These are phyloP conservation scores for Phlebopus sp. DNA, from an alignment of 1,284 basidiomycete species.

Conservation along the genomic window DNA sequence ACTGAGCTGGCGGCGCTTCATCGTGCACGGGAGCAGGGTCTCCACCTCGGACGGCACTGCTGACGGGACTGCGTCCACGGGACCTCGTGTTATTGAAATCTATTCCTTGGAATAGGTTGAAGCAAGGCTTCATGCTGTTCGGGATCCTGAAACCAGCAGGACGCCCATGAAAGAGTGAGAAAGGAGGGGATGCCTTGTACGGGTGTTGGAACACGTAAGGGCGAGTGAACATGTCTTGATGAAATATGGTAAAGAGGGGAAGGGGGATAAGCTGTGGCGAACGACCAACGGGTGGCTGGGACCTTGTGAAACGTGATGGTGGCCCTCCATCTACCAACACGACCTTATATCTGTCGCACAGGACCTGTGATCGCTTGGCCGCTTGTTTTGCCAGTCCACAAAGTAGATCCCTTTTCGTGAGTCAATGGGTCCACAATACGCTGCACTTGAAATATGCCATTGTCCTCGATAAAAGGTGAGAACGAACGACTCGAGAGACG, in stretches of 20 bases:
- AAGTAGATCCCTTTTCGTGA: slow-evolving; percentile 8
- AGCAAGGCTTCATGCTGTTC: slow-evolving; percentile 17
- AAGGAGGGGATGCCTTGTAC: slow-evolving; percentile 11
- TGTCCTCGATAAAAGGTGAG: slow-evolving; percentile 13
- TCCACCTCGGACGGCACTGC: slow-evolving; percentile 13
- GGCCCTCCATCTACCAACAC: not conserved
- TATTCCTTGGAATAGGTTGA: slow-evolving; percentile 17
- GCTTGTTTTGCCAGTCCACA: slow-evolving; percentile 2
- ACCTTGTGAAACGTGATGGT: not conserved
- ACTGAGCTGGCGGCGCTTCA: slow-evolving; percentile 11
- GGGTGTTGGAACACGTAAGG: slow-evolving; percentile 12
- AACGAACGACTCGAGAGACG: not conserved
- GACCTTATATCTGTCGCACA: slow-evolving; percentile 17
- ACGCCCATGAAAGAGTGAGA: slow-evolving; percentile 2
- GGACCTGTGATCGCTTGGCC: not conserved
- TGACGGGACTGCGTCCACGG: slow-evolving; percentile 14
- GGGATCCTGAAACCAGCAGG: slow-evolving; percentile 28
- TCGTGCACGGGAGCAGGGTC: slow-evolving; percentile 3
- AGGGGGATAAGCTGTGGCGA: not conserved
- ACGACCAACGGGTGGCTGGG: not conserved
- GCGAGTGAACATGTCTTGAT: slow-evolving; percentile 21
- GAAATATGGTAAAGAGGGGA: not conserved
- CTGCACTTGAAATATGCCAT: slow-evolving; percentile 8
- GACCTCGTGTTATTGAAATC: slow-evolving; percentile 10
- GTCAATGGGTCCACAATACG: not conserved